phyloP scores from a whole-genome alignment of 1,284 basidiomycete genomes.

The Pseudozyma tsukubaensis region DNA sequence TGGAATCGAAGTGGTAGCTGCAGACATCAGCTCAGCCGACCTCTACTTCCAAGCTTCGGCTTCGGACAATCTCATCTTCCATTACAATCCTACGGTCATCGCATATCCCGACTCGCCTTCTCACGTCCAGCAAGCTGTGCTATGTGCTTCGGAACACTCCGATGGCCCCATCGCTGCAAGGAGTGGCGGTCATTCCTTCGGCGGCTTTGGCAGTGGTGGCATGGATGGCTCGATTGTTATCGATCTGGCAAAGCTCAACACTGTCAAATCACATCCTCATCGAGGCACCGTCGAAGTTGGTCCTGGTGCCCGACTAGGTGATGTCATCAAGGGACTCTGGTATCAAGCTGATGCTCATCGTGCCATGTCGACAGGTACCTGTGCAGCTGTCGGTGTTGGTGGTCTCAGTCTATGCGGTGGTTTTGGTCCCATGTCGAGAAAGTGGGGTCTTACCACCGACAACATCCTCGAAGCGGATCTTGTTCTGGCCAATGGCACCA shows the following conservation, averaged over 20 bases:
- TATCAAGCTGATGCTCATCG: conserved; percentile 43
- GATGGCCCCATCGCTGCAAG: conserved; percentile 62
- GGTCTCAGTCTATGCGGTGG: conserved; percentile 68
- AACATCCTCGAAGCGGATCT: conserved; percentile 65
- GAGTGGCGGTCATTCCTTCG: conserved; percentile 69
- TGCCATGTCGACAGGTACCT: conserved; percentile 68
- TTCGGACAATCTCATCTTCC: conserved; percentile 68
- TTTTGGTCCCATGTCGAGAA: conserved; percentile 61
- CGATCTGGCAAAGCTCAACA: conserved; percentile 59
- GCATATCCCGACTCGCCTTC: conserved; percentile 51
- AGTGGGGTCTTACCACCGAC: conserved; percentile 68
- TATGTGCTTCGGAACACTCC: conserved; percentile 22
- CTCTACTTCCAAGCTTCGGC: conserved; percentile 42
- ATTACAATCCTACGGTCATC: conserved; percentile 65
- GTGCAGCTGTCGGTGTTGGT: conserved; percentile 67
- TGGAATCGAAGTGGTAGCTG: conserved; percentile 32
- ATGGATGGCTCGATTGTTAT: conserved; percentile 62
- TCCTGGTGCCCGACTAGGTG: conserved; percentile 67
- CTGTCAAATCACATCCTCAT: conserved; percentile 45
- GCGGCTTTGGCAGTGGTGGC: conserved; percentile 61
- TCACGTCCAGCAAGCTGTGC: conserved; percentile 59
- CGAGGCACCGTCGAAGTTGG: conserved; percentile 56
- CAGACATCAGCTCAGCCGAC: conserved; percentile 31
- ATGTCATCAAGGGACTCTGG: conserved; percentile 67
- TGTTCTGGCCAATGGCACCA: conserved; percentile 67